Evolutionary conservation across 805 yeast species (phyloP), one percentile per base, ranked within the genome.

Genomic region (Ogataea angusta): DNA sequence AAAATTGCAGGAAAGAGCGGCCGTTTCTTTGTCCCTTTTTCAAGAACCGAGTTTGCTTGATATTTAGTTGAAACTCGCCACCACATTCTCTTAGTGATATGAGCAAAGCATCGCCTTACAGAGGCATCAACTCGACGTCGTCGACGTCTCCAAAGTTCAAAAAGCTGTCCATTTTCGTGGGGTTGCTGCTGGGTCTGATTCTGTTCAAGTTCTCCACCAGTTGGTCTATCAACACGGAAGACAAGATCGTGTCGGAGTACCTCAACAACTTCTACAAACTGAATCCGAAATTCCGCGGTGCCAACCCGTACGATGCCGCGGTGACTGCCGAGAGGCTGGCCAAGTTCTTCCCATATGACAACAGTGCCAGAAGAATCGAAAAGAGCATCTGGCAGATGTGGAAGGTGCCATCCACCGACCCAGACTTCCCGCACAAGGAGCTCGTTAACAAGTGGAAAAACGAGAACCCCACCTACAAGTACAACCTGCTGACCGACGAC

Each of bases 341-440:
- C 2, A 57, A 48, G 29, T 49, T 49, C 33, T 62, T 62, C 53
- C 65, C 65, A 6, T 62, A 54, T 41, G 64, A 62, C 45, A 56
- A 53, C 26, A 47, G 61, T 16, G 64, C 65, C 38, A 52, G 59
- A 42, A 50, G 58, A 45, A 62, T 62, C 24, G 62, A 60, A 25
- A 60, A 59, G 42, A 57, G 49, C 15, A 56, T 62, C 30, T 56
- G 61, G 54, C 66, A 62, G 43, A 62, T 61, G 66, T 62, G 66
- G 66, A 62, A 60, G 46, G 64, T 59, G 34, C 51, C 56, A 25
- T 47, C 55, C 23, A 51, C 54, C 21, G 66, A 60, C 42, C 64
- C 64, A 7, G 64, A 59, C 43, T 62, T 61, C 51, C 66, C 66
- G 12, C 58, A 59, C 36, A 54, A 49, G 32, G 62, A 58, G 25